These are phyloP conservation scores for Phytophthora macrochlamydospora DNA, from an alignment of 352 stramenopile genomes.

Conservation along the genomic window DNA sequence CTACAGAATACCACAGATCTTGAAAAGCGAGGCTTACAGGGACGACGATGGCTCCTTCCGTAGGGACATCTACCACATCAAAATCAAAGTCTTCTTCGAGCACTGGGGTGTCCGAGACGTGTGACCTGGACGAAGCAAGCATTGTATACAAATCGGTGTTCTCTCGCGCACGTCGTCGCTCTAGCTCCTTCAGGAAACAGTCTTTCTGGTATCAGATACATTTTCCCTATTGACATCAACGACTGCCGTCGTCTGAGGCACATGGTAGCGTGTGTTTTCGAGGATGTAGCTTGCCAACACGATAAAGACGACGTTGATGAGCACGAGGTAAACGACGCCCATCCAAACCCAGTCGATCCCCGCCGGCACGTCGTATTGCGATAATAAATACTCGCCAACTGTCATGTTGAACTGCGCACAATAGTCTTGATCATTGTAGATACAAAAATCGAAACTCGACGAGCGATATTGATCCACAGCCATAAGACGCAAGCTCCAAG, in stretches of 20 bases:
- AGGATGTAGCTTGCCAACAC: slow-evolving; percentile 19
- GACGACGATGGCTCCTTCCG: slow-evolving; percentile 11
- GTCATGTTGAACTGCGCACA: slow-evolving; percentile 32
- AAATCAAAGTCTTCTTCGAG: not conserved
- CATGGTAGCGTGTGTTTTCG: slow-evolving; percentile 33
- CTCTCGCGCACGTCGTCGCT: not conserved
- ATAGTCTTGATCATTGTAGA: slow-evolving; percentile 31
- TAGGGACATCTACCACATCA: not conserved
- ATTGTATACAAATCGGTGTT: not conserved
- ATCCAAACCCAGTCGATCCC: slow-evolving; percentile 32
- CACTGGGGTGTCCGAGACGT: not conserved
- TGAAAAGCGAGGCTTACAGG: slow-evolving; percentile 44
- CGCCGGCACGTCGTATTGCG: slow-evolving; percentile 32
- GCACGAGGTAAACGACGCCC: slow-evolving; percentile 24
- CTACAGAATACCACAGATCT: slow-evolving; percentile 48
- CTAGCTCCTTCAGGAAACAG: not conserved
- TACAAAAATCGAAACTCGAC: slow-evolving; percentile 26
- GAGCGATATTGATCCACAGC: slow-evolving; percentile 46
- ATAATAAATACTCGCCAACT: slow-evolving; percentile 35
- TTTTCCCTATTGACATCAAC: not conserved
- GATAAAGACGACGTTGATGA: slow-evolving; percentile 31
- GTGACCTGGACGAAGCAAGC: not conserved
- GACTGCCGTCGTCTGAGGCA: not conserved
- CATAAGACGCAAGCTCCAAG: slow-evolving; percentile 43
- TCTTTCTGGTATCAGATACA: not conserved